Percentiles rank a stretch among this genome's conserved stretches.
Evolutionary conservation across 2,329 filamentous ascomycete genomes (phyloP).

Genomic region (Ophiostoma populinum): DNA sequence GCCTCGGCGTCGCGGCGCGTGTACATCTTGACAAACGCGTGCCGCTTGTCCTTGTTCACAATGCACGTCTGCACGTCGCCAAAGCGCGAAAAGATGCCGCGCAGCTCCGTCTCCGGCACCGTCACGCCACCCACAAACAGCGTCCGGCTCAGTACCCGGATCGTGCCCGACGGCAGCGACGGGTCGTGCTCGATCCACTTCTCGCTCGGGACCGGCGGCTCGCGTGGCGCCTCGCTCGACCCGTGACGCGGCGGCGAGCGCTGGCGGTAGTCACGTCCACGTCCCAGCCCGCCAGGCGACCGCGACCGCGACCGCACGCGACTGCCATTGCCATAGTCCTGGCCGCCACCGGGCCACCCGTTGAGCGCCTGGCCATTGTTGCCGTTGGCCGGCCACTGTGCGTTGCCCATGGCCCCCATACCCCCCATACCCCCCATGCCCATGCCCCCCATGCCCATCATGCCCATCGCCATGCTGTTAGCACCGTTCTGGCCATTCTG

Average conservation of each 20-base stretch:
- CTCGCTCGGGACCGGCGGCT: conserved; percentile 17
- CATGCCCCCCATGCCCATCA: too few relatives aligned
- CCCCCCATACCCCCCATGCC: too few relatives aligned
- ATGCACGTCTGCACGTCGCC: conserved; percentile 94
- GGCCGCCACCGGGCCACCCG: conserved; percentile 17
- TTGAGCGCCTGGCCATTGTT: background rate
- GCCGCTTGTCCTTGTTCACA: conserved; percentile 92
- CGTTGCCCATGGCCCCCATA: background rate
- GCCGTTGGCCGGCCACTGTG: conserved; percentile 14
- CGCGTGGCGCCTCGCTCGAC: conserved; percentile 30
- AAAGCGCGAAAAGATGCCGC: conserved; percentile 61
- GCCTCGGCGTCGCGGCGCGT: conserved; percentile 67
- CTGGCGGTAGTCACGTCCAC: conserved; percentile 62
- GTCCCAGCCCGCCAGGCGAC: conserved; percentile 30
- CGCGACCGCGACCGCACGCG: conserved; percentile 36
- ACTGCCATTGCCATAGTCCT: background rate
- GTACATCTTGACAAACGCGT: conserved; percentile 98
- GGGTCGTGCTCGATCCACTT: conserved; percentile 74
- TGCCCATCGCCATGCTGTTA: conserved; percentile 6
- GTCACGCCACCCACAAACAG: conserved; percentile 93
- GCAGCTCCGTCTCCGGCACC: conserved; percentile 67
- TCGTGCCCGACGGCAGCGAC: conserved; percentile 54
- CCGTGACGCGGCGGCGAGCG: conserved; percentile 57
- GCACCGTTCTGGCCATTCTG: conserved; percentile 19
- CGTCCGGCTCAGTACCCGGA: conserved; percentile 88